Percentiles rank a stretch among this genome's conserved stretches.
These are phyloP conservation scores for Elymus sibiricus DNA, from an alignment of 176 grass and related monocot species.

Conservation along the genomic window DNA sequence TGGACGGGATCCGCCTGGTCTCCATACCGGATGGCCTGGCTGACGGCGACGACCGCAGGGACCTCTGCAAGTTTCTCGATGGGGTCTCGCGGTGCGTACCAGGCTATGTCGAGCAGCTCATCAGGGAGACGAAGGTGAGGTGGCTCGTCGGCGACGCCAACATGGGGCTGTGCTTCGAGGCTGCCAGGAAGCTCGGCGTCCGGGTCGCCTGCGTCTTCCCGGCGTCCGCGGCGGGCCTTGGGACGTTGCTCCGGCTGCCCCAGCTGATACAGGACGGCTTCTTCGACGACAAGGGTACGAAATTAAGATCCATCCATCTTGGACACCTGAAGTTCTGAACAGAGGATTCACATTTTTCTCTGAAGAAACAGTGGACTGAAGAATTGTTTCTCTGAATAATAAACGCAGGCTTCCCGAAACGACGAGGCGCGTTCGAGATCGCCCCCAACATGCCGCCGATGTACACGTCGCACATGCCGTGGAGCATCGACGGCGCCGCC, in stretches of 20 bases:
- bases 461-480: conserved; percentile 11
- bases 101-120: conserved; percentile 11
- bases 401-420: conserved; percentile 27
- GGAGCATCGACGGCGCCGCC: conserved; percentile 13
- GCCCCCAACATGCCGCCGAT: conserved; percentile 35
- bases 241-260: conserved; percentile 32
- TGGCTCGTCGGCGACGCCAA: conserved; percentile 54
- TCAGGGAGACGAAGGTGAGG: conserved; percentile 13
- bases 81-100: conserved; percentile 21
- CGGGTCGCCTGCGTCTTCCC: conserved; percentile 40
- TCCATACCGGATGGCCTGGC: conserved; percentile 64
- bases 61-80: conserved; percentile 37
- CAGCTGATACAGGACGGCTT: conserved; percentile 39
- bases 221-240: conserved; percentile 23
- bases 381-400: neutral
- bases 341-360: neutral
- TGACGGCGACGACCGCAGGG: conserved; percentile 55
- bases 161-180: conserved; percentile 57
- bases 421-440: neutral
- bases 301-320: neutral
- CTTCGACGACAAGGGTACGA: conserved; percentile 46
- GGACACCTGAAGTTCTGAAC: too few relatives aligned
- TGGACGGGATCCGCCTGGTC: conserved; percentile 43
- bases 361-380: neutral
- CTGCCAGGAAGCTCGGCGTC: conserved; percentile 39